Conservation (phyloP, 2,329 filamentous ascomycete species). For the Nigrospora osmanthi region DNA sequence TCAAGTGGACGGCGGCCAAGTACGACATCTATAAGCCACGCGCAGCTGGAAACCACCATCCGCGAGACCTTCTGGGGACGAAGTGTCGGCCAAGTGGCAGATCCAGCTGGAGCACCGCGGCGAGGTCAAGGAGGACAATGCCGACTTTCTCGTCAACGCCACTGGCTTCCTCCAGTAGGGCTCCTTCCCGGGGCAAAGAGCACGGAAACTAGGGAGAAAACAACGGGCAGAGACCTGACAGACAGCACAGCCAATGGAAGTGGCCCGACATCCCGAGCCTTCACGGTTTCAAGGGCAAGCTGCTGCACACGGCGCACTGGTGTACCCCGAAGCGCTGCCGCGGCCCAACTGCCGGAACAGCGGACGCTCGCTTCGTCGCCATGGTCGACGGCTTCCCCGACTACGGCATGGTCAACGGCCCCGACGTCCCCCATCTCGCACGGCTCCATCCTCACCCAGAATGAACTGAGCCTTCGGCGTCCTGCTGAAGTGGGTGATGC, state of each 20-base stretch:
- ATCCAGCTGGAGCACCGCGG: conserved; percentile 1
- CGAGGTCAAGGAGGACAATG: too few relatives aligned
- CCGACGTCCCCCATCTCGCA: not conserved
- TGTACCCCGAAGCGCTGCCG: not conserved
- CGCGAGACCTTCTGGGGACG: conserved; percentile 18
- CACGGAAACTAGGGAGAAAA: too few relatives aligned
- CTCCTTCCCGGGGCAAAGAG: too few relatives aligned
- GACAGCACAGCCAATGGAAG: too few relatives aligned
- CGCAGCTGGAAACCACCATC: conserved; percentile 24
- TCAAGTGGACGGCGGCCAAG: conserved; percentile 40
- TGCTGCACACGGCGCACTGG: too few relatives aligned
- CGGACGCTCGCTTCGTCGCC: not conserved
- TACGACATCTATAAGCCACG: conserved; percentile 28
- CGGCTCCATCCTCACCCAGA: not conserved
- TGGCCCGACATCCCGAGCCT: too few relatives aligned
- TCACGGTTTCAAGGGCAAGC: too few relatives aligned
- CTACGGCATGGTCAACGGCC: not conserved
- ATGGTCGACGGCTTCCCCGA: not conserved
- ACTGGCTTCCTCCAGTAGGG: too few relatives aligned
- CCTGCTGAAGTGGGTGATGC: not conserved
- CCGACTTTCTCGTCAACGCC: too few relatives aligned
- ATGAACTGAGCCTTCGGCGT: not conserved
- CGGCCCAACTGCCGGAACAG: not conserved
- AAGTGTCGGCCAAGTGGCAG: conserved; percentile 14
- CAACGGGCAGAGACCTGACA: too few relatives aligned